Base-by-base conservation (phyloP, 2,329 filamentous ascomycete genomes). In the Neurospora sp. region DNA sequence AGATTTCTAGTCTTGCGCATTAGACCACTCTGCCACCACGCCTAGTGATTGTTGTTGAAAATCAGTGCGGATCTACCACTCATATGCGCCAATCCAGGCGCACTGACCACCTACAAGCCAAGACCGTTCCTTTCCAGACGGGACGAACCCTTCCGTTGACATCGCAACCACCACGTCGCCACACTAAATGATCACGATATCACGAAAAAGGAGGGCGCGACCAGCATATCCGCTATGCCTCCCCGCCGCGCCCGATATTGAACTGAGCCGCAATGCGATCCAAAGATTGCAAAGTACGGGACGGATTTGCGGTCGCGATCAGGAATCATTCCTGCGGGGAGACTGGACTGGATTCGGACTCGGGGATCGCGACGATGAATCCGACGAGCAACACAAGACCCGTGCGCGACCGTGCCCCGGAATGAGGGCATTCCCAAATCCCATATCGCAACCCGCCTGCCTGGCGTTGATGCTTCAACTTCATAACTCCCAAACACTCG, bases 61-160 rank as follows among this genome's bases (percentile, higher is more conserved):
- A 8, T 5, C 1, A 1, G 1, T 1, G 2, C 1, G 23, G 6
- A 17, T 57, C 23, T 2, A 17, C 3, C 0, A 2, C 23, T 57
- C 8, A 62, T 62, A 62, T 36, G 1, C 8, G 1, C 52, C 15
- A 17, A 8, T 17, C 2, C 1, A 2, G 1, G 1, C 6, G 52
- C 52, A 62, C 28, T 2, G 52, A 33, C 23, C 52, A n/a, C 28
- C 12, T 33, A 33, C 17, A 3, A 23, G 28, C 28, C 52, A 33
- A 17, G 28, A 8, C 28, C 12, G 2, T 17, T 15, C 19, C 19
- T 62, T 62, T 33, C 28, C 12, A 8, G 6, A 62, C 23, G 46
- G 46, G 46, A 57, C 23, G 46, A 36, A 28, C 23, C 6, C 28
- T 62, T 62, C 52, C 15, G n/a, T n/a, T n/a, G n/a, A n/a, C n/a